phyloP scores from a whole-genome alignment of 1,284 basidiomycete genomes.

The Cryptococcus sp. region DNA sequence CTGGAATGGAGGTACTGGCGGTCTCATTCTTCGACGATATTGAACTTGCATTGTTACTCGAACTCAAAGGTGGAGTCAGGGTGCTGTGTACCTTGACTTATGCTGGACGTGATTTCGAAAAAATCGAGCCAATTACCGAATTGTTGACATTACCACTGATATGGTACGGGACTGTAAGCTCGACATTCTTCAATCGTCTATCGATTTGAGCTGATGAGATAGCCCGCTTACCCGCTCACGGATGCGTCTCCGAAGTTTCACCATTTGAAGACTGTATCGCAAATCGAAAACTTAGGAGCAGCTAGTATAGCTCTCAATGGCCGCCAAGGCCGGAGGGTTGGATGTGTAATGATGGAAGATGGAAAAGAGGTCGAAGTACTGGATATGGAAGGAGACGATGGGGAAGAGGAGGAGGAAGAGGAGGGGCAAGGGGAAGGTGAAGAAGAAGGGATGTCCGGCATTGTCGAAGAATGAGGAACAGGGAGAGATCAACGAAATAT shows the following conservation, averaged over 20 bases:
- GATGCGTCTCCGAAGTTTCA: neutral
- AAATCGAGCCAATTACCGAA: too few species aligned
- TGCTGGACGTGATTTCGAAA: too few species aligned
- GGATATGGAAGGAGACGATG: slow-evolving; percentile 39
- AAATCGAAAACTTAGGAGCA: neutral
- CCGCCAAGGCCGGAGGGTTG: slow-evolving; percentile 26
- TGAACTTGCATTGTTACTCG: slow-evolving; percentile 31
- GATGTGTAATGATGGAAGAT: slow-evolving; percentile 28
- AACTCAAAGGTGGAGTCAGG: slow-evolving; percentile 6
- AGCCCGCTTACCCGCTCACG: too few species aligned
- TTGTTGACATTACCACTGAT: too few species aligned
- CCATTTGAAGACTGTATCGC: neutral
- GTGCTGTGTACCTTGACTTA: slow-evolving; percentile 12
- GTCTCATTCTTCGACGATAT: slow-evolving; percentile 39
- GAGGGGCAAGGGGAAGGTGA: slow-evolving; percentile 16
- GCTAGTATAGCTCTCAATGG: slow-evolving; percentile 33
- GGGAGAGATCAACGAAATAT: neutral
- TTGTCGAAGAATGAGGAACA: slow-evolving; percentile 2
- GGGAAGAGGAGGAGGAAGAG: slow-evolving; percentile 15
- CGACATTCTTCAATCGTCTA: too few species aligned
- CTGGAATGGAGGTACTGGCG: slow-evolving; percentile 4
- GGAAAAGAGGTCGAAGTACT: slow-evolving; percentile 29
- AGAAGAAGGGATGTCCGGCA: slow-evolving; percentile 16
- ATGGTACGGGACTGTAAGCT: too few species aligned
- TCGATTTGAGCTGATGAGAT: too few species aligned